Percentiles rank a stretch among this genome's conserved stretches.
Conservation (phyloP, 2,329 filamentous ascomycete genomes). For the Cladosporium sp. region DNA sequence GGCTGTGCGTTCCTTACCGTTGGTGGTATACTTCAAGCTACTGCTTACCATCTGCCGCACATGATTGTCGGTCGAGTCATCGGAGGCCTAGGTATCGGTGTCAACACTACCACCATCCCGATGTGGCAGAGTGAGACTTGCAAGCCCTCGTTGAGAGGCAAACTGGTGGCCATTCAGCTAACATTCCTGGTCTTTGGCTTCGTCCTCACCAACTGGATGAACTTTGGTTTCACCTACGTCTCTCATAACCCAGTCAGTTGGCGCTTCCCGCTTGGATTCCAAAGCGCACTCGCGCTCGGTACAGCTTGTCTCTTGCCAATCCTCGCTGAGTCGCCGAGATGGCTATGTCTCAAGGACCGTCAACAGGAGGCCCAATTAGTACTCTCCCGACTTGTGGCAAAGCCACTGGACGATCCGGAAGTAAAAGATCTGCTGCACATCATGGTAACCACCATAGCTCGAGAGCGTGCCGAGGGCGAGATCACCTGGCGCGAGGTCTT, state of each 20-base stretch:
- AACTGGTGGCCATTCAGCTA: constrained; percentile 13
- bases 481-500: constrained; percentile 16
- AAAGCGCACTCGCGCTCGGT: constrained; percentile 16
- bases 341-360: constrained; percentile 17
- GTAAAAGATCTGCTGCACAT: constrained; percentile 14
- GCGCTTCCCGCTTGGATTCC: constrained; percentile 19
- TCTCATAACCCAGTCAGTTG: constrained; percentile 14
- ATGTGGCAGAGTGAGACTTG: constrained; percentile 11
- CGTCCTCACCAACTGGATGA: constrained; percentile 17
- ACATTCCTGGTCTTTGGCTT: constrained; percentile 15
- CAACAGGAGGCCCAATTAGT: constrained; percentile 17
- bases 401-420: constrained; percentile 12
- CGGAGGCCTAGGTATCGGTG: not conserved
- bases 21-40: constrained; percentile 8
- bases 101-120: constrained; percentile 5
- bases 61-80: constrained; percentile 11
- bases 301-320: constrained; percentile 13
- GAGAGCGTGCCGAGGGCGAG: constrained; percentile 15
- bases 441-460: constrained; percentile 17
- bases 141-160: constrained; percentile 5
- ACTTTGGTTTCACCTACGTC: constrained; percentile 18
- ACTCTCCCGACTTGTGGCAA: constrained; percentile 13
- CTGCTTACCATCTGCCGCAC: constrained; percentile 1
- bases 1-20: constrained; percentile 1
- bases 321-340: constrained; percentile 18